Base-by-base conservation (phyloP, 2,329 filamentous ascomycete genomes). In the Sporothrix mexicana region DNA sequence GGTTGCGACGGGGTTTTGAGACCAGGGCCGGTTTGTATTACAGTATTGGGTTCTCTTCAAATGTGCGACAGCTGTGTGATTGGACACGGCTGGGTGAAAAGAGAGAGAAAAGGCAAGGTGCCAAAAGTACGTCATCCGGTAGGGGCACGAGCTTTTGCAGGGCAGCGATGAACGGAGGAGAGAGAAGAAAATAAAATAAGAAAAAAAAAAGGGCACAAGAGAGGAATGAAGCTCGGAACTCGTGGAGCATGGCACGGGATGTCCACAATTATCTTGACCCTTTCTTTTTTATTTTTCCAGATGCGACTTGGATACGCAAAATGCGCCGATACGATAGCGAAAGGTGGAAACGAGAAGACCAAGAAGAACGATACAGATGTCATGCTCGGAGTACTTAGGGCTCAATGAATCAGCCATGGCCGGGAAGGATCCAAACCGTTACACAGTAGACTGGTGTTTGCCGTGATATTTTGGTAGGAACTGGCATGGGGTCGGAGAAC, bases 41-140 rank as follows among this genome's bases (percentile, higher is more conserved):
- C n/a, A n/a, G 30, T 2, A 1, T 36, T 36, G 5, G 30, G 30
- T 3, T 36, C 30, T 5, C 30, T 36, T 36, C 30, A 36, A 36
- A 36, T 36, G 23, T 64, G 59, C 59, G 59, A 64, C 36, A 36
- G 59, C 30, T 15, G 17, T 10, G 59, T 64, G n/a, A 64, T 64
- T 64, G 59, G 59, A 64, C n/a, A 49, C 47, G 47, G 12, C 47
- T 17, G 47, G 3, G 7, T 30, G 30, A 7, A 4, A 36, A 36
- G 30, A 30, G 30, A 30, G 30, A 36, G 20, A 12, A 55, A 25
- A n/a, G 17, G 51, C 1, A 53, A 57, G 4, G 15, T 36, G 7
- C 30, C 30, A 12, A 43, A 62, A 23, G 7, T 23, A 43, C 36
- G 59, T 45, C 59, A 64, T 43, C 3, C 36, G 36, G 36, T 6